Evolutionary conservation across 345 rosid genomes (phyloP).

Genomic region (Excoecaria agallocha): DNA sequence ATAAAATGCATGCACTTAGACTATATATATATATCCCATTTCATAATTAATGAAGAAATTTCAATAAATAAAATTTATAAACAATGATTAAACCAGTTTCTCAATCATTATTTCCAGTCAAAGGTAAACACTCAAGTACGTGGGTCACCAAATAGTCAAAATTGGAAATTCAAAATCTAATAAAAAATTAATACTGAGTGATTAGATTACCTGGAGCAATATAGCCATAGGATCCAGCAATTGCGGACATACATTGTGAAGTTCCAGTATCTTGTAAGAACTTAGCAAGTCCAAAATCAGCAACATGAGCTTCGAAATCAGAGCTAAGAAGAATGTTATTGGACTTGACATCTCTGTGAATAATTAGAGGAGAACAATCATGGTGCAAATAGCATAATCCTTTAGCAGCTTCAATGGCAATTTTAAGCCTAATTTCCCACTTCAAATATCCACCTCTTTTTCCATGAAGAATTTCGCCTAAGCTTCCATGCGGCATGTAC

Average conservation of each 20-base stretch:
- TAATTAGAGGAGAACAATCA: constrained; percentile 62
- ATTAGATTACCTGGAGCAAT: constrained; percentile 58
- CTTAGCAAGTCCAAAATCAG: constrained; percentile 73
- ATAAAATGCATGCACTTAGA: too few species aligned
- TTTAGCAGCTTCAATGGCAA: constrained; percentile 66
- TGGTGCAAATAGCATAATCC: constrained; percentile 77
- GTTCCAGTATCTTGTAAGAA: constrained; percentile 52
- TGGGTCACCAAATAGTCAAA: constrained; percentile 3
- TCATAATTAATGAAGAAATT: neutral
- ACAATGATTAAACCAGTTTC: constrained; percentile 9
- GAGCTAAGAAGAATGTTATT: constrained; percentile 62
- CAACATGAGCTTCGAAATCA: constrained; percentile 68
- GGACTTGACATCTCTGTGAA: constrained; percentile 75
- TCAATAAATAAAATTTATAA: neutral
- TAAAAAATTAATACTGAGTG: neutral
- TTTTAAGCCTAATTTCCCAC: constrained; percentile 61
- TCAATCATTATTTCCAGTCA: constrained; percentile 15
- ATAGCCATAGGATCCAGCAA: constrained; percentile 76
- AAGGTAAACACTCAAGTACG: constrained; percentile 9
- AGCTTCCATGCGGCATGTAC: constrained; percentile 70
- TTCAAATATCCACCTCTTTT: constrained; percentile 50
- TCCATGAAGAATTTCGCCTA: constrained; percentile 62
- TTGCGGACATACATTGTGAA: constrained; percentile 71
- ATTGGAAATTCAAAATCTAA: neutral
- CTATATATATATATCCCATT: too few species aligned